Evolutionary conservation across 73 alveolate species (phyloP).

Genomic region (Paramecium tetraurelia): DNA sequence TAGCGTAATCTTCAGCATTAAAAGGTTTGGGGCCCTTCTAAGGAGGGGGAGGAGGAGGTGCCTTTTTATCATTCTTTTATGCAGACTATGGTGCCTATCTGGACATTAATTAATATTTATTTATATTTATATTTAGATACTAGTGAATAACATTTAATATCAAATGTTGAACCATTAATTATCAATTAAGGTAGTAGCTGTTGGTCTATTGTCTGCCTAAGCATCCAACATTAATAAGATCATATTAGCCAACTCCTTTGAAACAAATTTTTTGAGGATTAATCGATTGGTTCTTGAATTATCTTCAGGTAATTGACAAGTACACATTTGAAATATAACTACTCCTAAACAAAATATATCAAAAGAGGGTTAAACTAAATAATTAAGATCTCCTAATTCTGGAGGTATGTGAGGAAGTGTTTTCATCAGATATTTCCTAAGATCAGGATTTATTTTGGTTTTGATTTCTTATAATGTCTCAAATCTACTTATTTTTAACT

Average conservation of each 20-base stretch:
- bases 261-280: not conserved
- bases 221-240: not conserved
- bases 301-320: constrained; percentile 27
- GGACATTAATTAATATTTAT: not conserved
- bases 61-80: not conserved
- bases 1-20: constrained; percentile 46
- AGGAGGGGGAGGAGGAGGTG: not conserved
- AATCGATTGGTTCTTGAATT: not conserved
- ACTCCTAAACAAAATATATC: constrained; percentile 35
- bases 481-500: not conserved
- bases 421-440: not conserved
- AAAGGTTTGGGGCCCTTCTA: not conserved
- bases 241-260: not conserved
- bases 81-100: not conserved
- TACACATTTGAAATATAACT: constrained; percentile 15
- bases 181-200: not conserved
- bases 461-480: not conserved
- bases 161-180: not conserved
- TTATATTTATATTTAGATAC: not conserved
- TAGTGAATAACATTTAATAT: not conserved
- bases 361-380: not conserved
- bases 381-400: not conserved
- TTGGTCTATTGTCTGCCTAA: constrained; percentile 1
- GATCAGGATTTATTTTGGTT: not conserved
- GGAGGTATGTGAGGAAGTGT: constrained; percentile 28